Conservation (phyloP, 495 filamentous ascomycete species). For the Copromyces sp. region DNA sequence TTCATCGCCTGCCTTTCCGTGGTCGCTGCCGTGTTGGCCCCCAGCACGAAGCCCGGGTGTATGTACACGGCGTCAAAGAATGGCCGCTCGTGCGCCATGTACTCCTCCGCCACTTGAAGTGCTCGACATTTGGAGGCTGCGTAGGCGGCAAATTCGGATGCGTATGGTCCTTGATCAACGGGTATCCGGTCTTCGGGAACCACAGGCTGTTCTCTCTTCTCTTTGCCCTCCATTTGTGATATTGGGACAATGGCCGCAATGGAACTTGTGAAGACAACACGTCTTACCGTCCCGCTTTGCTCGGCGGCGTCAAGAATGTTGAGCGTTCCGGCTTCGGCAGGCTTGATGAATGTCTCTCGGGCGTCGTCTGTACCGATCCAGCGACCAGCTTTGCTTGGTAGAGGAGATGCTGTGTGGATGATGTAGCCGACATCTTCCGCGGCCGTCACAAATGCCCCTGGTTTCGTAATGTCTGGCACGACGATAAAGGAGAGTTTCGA, state of each 20-base stretch:
- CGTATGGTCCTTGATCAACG: slow-evolving; percentile 27
- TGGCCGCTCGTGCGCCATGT: slow-evolving; percentile 29
- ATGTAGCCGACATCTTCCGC: slow-evolving; percentile 37
- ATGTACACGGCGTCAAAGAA: slow-evolving; percentile 38
- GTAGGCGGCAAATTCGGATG: slow-evolving; percentile 27
- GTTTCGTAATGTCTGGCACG: slow-evolving; percentile 37
- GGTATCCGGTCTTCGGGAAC: slow-evolving; percentile 18
- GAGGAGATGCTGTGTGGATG: slow-evolving; percentile 44
- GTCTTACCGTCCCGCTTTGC: slow-evolving; percentile 49
- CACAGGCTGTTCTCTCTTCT: slow-evolving; percentile 7
- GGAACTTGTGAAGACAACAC: slow-evolving; percentile 47
- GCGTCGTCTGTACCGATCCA: slow-evolving; percentile 34
- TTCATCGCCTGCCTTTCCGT: slow-evolving; percentile 22
- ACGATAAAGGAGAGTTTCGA: slow-evolving; percentile 29
- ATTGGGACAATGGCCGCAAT: slow-evolving; percentile 25
- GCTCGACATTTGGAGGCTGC: slow-evolving; percentile 33
- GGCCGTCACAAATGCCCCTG: slow-evolving; percentile 36
- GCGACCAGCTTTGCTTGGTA: slow-evolving; percentile 6
- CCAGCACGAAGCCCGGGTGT: slow-evolving; percentile 35
- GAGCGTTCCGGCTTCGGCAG: slow-evolving; percentile 63
- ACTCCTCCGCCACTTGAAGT: slow-evolving; percentile 32
- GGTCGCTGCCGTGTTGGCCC: slow-evolving; percentile 32
- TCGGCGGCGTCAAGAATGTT: slow-evolving; percentile 61
- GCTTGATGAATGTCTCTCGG: slow-evolving; percentile 50
- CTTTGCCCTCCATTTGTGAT: slow-evolving; percentile 14